Base-by-base conservation (phyloP, 1,284 basidiomycete genomes). In the Cryptococcus hybrid region DNA sequence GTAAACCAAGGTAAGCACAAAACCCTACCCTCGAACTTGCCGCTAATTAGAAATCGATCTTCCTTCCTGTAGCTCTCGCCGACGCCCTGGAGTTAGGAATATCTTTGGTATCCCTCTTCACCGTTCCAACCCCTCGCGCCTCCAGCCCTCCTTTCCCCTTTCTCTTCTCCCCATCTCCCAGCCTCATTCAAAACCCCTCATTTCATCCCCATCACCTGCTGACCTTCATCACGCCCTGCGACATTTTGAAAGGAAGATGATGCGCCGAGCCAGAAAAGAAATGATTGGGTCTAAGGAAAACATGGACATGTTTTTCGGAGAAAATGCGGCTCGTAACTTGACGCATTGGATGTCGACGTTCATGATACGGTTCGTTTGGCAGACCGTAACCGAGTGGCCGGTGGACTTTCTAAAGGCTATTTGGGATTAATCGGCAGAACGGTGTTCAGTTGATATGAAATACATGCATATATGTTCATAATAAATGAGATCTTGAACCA, bases 1-100 rank as follows among this genome's bases (percentile, higher is more conserved):
- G 81, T 79, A 12, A 83, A 83, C 54, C 69, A 66, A 57, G 66
- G 66, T 63, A 30, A 55, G 56, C 57, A 30, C 4, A 30, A 30
- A 30, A 30, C 30, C 30, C 30, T 30, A 30, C 30, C 46, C 15
- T 35, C 36, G 7, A 53, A 5, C 36, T 45, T 54, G 7, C 11
- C 38, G n/a, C 30, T 24, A 18, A 13, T 1, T 15, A n/a, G 51
- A 5, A 34, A 35, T 34, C 11, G 18, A 48, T 7, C 13, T 30
- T 3, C 52, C 42, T 43, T 34, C n/a, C 34, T 38, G 53, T 13
- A 66, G 65, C 61, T 24, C 45, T 65, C 7, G 63, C 63, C 15
- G 65, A 67, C 45, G 67, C 66, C 2, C 58, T 72, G 7, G 68
- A 76, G 37, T 69, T 80, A n/a, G 73, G 70, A 34, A 54, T 65